A percentile compares a stretch with the other conserved stretches of the same genome.
These are phyloP conservation scores for Xylariaceae sp. DNA, from an alignment of 2,329 filamentous ascomycete genomes.

Conservation along the genomic window DNA sequence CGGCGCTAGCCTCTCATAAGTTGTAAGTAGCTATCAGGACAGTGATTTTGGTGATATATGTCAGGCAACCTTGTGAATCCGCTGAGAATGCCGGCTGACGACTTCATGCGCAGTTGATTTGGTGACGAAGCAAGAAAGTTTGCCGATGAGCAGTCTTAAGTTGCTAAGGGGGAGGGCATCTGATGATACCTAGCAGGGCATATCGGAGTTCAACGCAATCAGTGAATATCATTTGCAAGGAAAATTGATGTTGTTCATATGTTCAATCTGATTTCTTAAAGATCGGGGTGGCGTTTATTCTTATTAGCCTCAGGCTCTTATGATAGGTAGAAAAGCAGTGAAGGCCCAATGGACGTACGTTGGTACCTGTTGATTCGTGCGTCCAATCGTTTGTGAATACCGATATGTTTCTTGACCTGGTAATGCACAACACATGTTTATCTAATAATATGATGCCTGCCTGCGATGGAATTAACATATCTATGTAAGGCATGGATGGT, in stretches of 20 bases:
- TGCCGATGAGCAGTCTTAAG: slow-evolving; percentile 13
- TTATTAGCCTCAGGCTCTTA: neutral
- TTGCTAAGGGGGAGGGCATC: neutral
- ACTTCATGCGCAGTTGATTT: slow-evolving; percentile 25
- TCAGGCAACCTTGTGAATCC: slow-evolving; percentile 28
- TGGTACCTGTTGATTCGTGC: neutral
- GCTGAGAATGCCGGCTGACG: slow-evolving; percentile 22
- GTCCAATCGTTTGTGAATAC: no score
- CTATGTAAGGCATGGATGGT: neutral
- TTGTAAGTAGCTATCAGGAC: slow-evolving; percentile 61
- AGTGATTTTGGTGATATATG: slow-evolving; percentile 29
- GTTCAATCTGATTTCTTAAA: neutral
- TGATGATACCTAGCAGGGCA: slow-evolving; percentile 3
- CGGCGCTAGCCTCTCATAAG: slow-evolving; percentile 71
- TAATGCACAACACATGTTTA: no score
- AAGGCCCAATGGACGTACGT: slow-evolving; percentile 4
- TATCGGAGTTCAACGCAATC: slow-evolving; percentile 7
- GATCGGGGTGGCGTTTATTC: neutral
- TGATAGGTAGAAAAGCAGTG: slow-evolving; percentile 20
- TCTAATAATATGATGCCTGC: neutral
- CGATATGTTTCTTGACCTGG: no score
- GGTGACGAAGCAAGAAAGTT: slow-evolving; percentile 20
- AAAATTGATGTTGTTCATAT: slow-evolving; percentile 6
- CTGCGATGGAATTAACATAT: neutral
- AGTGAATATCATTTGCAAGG: neutral